Evolutionary conservation across 192 early-diverging fungal species (phyloP).

Genomic region (Entomortierella lignicola): DNA sequence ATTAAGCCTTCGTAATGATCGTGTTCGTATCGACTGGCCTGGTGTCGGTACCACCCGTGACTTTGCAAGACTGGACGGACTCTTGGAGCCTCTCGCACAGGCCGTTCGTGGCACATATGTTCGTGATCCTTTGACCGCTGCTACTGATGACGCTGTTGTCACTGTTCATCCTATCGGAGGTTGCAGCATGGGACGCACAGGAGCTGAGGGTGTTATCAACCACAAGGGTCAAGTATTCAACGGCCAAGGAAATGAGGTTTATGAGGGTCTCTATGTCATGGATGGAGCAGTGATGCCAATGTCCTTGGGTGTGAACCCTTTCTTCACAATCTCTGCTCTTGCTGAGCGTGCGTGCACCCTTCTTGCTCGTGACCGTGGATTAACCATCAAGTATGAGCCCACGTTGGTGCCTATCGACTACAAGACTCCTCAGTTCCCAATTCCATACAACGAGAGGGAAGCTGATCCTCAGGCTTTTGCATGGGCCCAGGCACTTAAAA

Average conservation of each 20-base stretch:
- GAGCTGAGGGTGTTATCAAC: slow-evolving; percentile 55
- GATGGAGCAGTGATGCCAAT: slow-evolving; percentile 62
- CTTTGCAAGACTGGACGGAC: slow-evolving; percentile 38
- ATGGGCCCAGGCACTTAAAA: slow-evolving; percentile 28
- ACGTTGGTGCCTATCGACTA: slow-evolving; percentile 44
- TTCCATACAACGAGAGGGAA: slow-evolving; percentile 27
- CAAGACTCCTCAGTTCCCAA: slow-evolving; percentile 49
- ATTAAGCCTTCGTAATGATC: slow-evolving; percentile 45
- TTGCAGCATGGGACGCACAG: slow-evolving; percentile 52
- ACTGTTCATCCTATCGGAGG: slow-evolving; percentile 65
- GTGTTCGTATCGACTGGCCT: slow-evolving; percentile 45
- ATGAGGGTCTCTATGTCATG: slow-evolving; percentile 61
- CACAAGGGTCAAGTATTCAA: slow-evolving; percentile 62
- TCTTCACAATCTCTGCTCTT: slow-evolving; percentile 59
- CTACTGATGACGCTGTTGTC: slow-evolving; percentile 44
- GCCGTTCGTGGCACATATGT: slow-evolving; percentile 50
- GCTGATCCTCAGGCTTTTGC: slow-evolving; percentile 19
- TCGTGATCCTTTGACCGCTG: slow-evolving; percentile 45
- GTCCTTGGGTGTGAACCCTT: slow-evolving; percentile 61
- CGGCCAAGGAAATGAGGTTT: slow-evolving; percentile 49
- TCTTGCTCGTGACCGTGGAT: slow-evolving; percentile 50
- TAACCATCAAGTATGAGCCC: slow-evolving; percentile 56
- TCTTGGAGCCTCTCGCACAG: slow-evolving; percentile 30
- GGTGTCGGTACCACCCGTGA: slow-evolving; percentile 44
- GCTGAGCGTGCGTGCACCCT: slow-evolving; percentile 55